Evolutionary conservation across 306 rosid genomes (phyloP), one percentile per base, ranked within the genome.

Genomic region (Quercus parvula): DNA sequence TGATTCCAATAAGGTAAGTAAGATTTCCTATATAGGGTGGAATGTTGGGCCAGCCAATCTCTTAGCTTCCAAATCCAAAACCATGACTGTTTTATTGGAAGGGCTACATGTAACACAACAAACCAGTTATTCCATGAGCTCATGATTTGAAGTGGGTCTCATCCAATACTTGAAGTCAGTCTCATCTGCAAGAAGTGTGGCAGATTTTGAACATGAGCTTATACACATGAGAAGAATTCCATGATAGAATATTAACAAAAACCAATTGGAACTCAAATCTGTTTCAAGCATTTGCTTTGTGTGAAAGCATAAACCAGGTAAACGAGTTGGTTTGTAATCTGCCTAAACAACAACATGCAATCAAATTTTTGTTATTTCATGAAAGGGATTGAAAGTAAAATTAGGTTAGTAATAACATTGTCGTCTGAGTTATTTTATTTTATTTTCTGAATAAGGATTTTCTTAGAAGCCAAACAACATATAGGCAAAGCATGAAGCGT

Each of bases 71-170:
- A 89, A 79, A 55, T 75, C 66, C 71, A 87, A 33, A 20, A 71
- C 4, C 9, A 64, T 49, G 28, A 86, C 76, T 33, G 81, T 84
- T 81, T 59, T 78, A 46, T 25, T 79, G 38, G 75, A 27, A 5
- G 19, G 74, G 80, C 58, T 80, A 79, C 92, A 84, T 13, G 87
- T 73, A 38, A 89, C 63, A 41, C 90, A 41, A 0, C 88, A 70
- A 56, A 11, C 89, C 87, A 85, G 4, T 69, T 81, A 80, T 85
- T 89, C 92, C 90, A 86, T 7, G 57, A 78, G 77, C 82, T 86
- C 76, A 85, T 77, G 9, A 62, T 79, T 10, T 64, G 64, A n/a
- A 82, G 76, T 77, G 87, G 87, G 78, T 88, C 90, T 54, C 28
- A 82, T 79, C 6, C 46, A 46, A 41, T 59, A 56, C 76, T 86